These are phyloP conservation scores for Pleurotus giganteus DNA, from an alignment of 768 basidiomycete species.

Conservation along the genomic window DNA sequence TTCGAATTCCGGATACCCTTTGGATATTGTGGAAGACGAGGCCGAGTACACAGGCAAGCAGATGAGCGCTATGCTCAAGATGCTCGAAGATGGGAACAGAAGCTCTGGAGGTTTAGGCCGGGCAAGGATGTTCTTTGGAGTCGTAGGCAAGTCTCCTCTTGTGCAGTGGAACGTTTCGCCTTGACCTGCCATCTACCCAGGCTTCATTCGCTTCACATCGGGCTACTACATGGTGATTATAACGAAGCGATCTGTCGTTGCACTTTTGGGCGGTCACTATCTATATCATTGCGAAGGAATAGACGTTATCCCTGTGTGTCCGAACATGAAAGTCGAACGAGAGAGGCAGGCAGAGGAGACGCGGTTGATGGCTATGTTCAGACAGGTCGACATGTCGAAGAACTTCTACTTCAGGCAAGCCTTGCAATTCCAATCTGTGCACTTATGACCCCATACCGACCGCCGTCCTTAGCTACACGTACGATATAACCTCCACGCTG, in stretches of 20 bases:
- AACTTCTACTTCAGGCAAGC: conserved; percentile 96
- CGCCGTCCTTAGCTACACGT: conserved; percentile 69
- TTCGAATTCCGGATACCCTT: conserved; percentile 12
- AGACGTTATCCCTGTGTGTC: conserved; percentile 74
- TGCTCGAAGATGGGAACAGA: conserved; percentile 95
- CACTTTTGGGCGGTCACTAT: conserved; percentile 92
- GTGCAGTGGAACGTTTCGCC: not conserved
- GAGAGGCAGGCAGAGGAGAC: conserved; percentile 90
- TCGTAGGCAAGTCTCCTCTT: conserved; percentile 55
- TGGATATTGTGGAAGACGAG: conserved; percentile 83
- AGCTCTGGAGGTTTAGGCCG: conserved; percentile 83
- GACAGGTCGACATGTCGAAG: conserved; percentile 97
- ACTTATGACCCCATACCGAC: conserved; percentile 7
- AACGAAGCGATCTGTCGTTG: conserved; percentile 87
- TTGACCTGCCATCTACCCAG: conserved; percentile 34
- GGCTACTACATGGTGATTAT: conserved; percentile 96
- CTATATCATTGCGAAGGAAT: conserved; percentile 95
- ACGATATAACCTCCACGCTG: conserved; percentile 94
- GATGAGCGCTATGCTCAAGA: conserved; percentile 88
- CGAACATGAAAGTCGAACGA: conserved; percentile 85
- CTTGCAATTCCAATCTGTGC: not conserved
- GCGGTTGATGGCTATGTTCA: conserved; percentile 85
- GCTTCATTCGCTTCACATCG: conserved; percentile 91
- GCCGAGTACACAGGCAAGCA: conserved; percentile 86
- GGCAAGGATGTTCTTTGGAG: conserved; percentile 75